Evolutionary conservation across 805 yeast genomes (phyloP).

Genomic region (Cyberlindnera xishuangbannaensis): DNA sequence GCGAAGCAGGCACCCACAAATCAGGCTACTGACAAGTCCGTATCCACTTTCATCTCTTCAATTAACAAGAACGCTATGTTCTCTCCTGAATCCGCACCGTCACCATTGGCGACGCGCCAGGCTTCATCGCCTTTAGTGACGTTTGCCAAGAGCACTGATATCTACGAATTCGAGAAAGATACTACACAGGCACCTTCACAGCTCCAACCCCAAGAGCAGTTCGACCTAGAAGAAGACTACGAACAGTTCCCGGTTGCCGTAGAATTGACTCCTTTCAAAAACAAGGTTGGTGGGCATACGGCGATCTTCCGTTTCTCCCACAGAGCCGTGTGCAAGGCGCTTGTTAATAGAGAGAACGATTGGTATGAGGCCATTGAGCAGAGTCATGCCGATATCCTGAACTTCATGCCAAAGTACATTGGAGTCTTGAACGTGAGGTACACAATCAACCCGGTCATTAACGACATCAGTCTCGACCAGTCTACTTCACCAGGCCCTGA

Average conservation of each 20-base stretch:
- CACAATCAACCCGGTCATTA: slow-evolving; percentile 24
- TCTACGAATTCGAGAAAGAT: too few species aligned
- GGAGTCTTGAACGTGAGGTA: slow-evolving; percentile 93
- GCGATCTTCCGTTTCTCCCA: slow-evolving; percentile 90
- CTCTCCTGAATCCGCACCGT: too few species aligned
- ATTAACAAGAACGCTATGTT: too few species aligned
- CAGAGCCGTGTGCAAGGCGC: slow-evolving; percentile 89
- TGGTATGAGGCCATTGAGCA: slow-evolving; percentile 90
- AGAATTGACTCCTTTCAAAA: slow-evolving; percentile 84
- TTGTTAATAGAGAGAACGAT: slow-evolving; percentile 81
- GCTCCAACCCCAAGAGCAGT: too few species aligned
- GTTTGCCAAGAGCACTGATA: too few species aligned
- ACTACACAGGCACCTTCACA: too few species aligned
- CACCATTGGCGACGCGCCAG: too few species aligned
- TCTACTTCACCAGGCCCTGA: background rate
- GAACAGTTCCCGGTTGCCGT: slow-evolving; percentile 67
- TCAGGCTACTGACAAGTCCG: slow-evolving; percentile 1
- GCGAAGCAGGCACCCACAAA: background rate
- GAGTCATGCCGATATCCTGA: slow-evolving; percentile 66
- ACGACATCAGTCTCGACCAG: background rate
- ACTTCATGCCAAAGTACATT: slow-evolving; percentile 89
- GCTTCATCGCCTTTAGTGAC: too few species aligned
- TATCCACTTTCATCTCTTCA: slow-evolving; percentile 1
- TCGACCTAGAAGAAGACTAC: too few species aligned
- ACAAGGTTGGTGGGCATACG: slow-evolving; percentile 97